Evolutionary conservation across 495 filamentous ascomycete genomes (phyloP).

Genomic region (Wilcoxina mikolae): DNA sequence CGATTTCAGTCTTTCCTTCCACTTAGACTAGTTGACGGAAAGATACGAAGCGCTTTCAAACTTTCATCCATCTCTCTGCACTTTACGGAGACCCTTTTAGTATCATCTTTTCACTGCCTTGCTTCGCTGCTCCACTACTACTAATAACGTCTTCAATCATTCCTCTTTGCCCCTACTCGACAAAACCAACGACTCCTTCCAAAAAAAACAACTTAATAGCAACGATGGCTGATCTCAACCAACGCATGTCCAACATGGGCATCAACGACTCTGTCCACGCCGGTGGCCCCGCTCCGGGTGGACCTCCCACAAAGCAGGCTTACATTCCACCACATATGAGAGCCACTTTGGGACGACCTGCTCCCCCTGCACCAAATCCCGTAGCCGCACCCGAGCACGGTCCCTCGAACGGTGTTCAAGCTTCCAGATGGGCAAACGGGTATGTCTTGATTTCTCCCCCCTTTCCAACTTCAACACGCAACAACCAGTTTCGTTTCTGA

Average conservation of each 20-base stretch:
- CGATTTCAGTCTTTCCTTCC: slow-evolving; percentile 31
- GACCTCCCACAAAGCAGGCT: slow-evolving; percentile 50
- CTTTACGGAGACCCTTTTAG: slow-evolving; percentile 3
- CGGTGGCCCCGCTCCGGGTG: slow-evolving; percentile 50
- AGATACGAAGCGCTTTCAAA: slow-evolving; percentile 2
- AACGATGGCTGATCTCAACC: slow-evolving; percentile 88
- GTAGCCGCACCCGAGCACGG: slow-evolving; percentile 29
- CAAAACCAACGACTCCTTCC: slow-evolving; percentile 1
- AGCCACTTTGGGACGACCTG: slow-evolving; percentile 28
- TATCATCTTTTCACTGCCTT: slow-evolving; percentile 2
- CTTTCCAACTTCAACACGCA: not conserved
- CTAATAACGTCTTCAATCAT: slow-evolving; percentile 3
- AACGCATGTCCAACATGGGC: slow-evolving; percentile 32
- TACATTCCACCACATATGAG: slow-evolving; percentile 97
- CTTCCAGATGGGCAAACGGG: slow-evolving; percentile 30
- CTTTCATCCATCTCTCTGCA: slow-evolving; percentile 12
- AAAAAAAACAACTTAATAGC: not conserved
- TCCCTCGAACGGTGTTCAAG: slow-evolving; percentile 25
- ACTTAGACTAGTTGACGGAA: slow-evolving; percentile 19
- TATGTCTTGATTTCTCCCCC: slow-evolving; percentile 28
- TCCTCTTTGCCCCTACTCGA: slow-evolving; percentile 8
- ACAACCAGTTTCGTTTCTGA: too few relatives aligned
- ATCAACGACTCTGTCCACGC: slow-evolving; percentile 27
- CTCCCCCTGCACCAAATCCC: slow-evolving; percentile 29
- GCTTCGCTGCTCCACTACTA: slow-evolving; percentile 5